phyloP scores from a whole-genome alignment of 805 yeast species.

The Candida tibetensis region DNA sequence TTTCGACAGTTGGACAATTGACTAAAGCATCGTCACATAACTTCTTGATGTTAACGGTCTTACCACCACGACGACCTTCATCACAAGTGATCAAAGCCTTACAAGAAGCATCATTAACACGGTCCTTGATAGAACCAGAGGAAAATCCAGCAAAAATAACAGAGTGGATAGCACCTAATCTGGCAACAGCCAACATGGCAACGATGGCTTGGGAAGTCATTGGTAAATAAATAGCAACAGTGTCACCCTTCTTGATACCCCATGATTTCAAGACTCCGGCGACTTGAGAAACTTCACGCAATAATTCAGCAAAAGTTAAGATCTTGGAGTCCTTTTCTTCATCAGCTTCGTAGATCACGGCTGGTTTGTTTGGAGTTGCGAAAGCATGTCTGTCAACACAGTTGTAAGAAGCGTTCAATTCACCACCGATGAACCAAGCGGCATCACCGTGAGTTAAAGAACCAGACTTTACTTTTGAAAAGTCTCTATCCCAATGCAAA shows the following conservation, averaged over 20 bases:
- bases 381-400: constrained; percentile 82
- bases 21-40: constrained; percentile 78
- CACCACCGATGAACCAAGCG: constrained; percentile 79
- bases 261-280: constrained; percentile 64
- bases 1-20: constrained; percentile 61
- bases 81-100: constrained; percentile 75
- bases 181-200: constrained; percentile 70
- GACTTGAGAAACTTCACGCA: constrained; percentile 65
- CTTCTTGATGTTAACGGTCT: constrained; percentile 74
- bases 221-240: constrained; percentile 83
- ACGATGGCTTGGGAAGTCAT: constrained; percentile 80
- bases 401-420: constrained; percentile 75
- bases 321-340: constrained; percentile 62
- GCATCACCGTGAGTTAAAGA: constrained; percentile 53
- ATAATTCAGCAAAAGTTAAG: constrained; percentile 68
- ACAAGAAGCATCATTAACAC: constrained; percentile 70
- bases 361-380: constrained; percentile 65
- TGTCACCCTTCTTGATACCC: constrained; percentile 79
- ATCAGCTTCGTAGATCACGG: constrained; percentile 79
- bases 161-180: constrained; percentile 83
- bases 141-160: constrained; percentile 86
- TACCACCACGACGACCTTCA: constrained; percentile 82
- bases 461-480: constrained; percentile 62
- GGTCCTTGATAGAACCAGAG: constrained; percentile 66
- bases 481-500: constrained; percentile 78